Conservation (phyloP, 2,329 filamentous ascomycete genomes). For the Talaromyces sp. region DNA sequence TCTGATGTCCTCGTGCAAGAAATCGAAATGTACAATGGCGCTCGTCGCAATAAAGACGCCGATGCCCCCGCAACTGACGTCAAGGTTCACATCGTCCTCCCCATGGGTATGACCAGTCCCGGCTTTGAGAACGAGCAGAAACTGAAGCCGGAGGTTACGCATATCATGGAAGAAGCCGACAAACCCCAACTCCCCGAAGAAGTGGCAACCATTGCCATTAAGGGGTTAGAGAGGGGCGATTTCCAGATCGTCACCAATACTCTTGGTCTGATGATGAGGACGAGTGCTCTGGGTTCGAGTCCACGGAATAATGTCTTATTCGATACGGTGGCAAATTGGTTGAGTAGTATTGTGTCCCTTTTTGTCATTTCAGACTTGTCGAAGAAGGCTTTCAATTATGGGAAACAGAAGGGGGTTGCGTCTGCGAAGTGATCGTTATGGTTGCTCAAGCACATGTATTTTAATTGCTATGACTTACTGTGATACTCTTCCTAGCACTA, state of each 20-base stretch:
- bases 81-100: conserved; percentile 76
- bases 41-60: conserved; percentile 41
- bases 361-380: conserved; percentile 58
- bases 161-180: conserved; percentile 77
- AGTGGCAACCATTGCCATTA: conserved; percentile 68
- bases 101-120: conserved; percentile 75
- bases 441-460: neutral
- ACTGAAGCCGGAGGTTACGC: conserved; percentile 76
- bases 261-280: conserved; percentile 69
- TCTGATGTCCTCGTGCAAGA: conserved; percentile 83
- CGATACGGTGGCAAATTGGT: conserved; percentile 55
- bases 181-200: conserved; percentile 72
- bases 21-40: conserved; percentile 75
- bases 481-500: neutral
- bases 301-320: conserved; percentile 52
- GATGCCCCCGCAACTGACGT: conserved; percentile 60
- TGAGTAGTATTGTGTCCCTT: conserved; percentile 53
- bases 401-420: conserved; percentile 52
- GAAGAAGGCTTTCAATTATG: conserved; percentile 55
- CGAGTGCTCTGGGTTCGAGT: conserved; percentile 50
- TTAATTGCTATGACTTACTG: neutral
- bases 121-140: conserved; percentile 72
- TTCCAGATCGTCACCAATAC: conserved; percentile 75
- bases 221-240: conserved; percentile 73
- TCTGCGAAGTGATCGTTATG: neutral